These are phyloP conservation scores for Aspergillus unguis DNA, from an alignment of 2,329 filamentous ascomycete species.

Conservation along the genomic window DNA sequence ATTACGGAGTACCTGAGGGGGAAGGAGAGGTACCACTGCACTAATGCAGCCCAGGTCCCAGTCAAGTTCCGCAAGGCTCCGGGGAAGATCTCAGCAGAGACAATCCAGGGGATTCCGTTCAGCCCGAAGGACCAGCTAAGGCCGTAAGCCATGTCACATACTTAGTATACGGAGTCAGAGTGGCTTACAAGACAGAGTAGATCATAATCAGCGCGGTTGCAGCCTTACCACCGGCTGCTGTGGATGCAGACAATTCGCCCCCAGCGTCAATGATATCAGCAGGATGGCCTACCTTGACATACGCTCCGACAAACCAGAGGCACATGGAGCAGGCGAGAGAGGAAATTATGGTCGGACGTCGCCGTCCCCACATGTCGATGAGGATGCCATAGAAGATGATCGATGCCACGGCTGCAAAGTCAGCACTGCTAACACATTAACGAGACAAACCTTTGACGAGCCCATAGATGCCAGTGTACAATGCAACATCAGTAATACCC, in stretches of 20 bases:
- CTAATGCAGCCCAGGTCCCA: constrained; percentile 29
- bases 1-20: not conserved
- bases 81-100: constrained; percentile 45
- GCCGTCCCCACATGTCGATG: constrained; percentile 19
- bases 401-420: constrained; percentile 11
- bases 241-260: constrained; percentile 14
- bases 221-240: constrained; percentile 17
- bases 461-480: constrained; percentile 23
- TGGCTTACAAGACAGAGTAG: constrained; percentile 16
- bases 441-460: constrained; percentile 14
- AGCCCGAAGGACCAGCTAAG: constrained; percentile 37
- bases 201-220: constrained; percentile 24
- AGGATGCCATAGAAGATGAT: constrained; percentile 22
- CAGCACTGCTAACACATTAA: not conserved
- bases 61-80: constrained; percentile 37
- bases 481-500: constrained; percentile 16
- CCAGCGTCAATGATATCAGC: constrained; percentile 13
- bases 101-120: constrained; percentile 44
- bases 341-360: constrained; percentile 17
- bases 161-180: too few relatives aligned
- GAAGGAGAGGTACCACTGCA: constrained; percentile 10
- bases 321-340: constrained; percentile 18
- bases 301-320: constrained; percentile 20
- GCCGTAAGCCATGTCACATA: not conserved
- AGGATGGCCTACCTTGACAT: constrained; percentile 19